Base-by-base conservation (phyloP, 2,329 filamentous ascomycete species). In the Fusarium xylarioides region DNA sequence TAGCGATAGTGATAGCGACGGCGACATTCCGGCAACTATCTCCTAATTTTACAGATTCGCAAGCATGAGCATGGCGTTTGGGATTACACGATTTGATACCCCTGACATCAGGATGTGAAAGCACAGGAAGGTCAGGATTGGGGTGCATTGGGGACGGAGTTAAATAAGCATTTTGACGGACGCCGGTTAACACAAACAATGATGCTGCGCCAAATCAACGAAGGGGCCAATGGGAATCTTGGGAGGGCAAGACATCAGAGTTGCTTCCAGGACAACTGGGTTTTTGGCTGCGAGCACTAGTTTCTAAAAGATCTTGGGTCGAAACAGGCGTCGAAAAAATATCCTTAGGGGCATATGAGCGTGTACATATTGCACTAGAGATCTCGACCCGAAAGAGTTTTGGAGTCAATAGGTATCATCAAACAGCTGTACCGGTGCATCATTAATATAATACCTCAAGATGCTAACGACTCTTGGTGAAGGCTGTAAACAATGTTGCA, bases 11-110 rank as follows among this genome's bases (percentile, higher is more conserved):
- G 68, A 77, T 30, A 63, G 64, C 16, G 70, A 73, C 19, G 54
- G 66, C 32, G 70, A 74, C 28, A 82, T 81, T 52, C 80, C 79
- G 34, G 79, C 80, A 21, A 70, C 63, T 35, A 52, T 71, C 14
- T 34, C 50, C 12, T 72, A 49, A 59, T 53, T 42, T 35, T 43
- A 14, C 35, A 34, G 49, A 38, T 28, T 47, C 42, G 40, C 30
- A 53, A 44, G 57, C 67, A 66, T 68, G 38, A 35, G 34, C 52
- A 57, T 55, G 63, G 71, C 59, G 60, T 73, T 76, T 71, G 42
- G 66, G 50, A 57, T 62, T 62, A 44, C 15, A 57, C 46, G 44
- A 62, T 74, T 66, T 52, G 63, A 74, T 66, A 69, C 52, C 63
- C 70, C 26, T 15, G 60, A 28, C 28, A 38, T n/a, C 21, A 8